These are phyloP conservation scores for Pseudogymnoascus destructans DNA, from an alignment of 2,329 filamentous ascomycete species.

Conservation along the genomic window DNA sequence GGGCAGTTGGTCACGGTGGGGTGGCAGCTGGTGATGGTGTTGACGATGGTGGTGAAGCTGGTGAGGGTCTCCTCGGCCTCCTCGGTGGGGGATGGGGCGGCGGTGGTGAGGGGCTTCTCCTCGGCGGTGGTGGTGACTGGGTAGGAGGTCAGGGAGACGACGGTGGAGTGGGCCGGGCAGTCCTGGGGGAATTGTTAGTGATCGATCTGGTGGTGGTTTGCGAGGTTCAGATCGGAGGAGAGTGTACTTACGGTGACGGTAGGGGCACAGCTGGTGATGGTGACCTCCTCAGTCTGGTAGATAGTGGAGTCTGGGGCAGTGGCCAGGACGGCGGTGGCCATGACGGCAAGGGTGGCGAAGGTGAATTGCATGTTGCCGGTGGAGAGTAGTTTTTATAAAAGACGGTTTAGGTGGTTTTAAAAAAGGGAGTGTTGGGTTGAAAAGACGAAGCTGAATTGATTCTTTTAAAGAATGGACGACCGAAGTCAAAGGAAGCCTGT, in stretches of 20 bases:
- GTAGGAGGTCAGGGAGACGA: conserved; percentile 18
- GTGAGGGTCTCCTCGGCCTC: conserved; percentile 5
- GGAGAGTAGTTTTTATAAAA: conserved; percentile 14
- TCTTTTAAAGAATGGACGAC: conserved; percentile 25
- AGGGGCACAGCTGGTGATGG: conserved; percentile 38
- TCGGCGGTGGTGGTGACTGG: conserved; percentile 12
- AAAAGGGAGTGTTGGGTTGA: conserved; percentile 15
- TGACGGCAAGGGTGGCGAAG: conserved; percentile 24
- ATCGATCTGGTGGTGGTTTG: not conserved
- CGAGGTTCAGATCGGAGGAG: not conserved
- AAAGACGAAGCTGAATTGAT: conserved; percentile 14
- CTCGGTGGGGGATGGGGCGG: conserved; percentile 3
- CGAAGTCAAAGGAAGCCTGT: conserved; percentile 19
- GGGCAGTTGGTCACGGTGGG: conserved; percentile 11
- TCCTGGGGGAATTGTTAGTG: not conserved
- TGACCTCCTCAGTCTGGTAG: conserved; percentile 38
- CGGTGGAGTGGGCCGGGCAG: conserved; percentile 19
- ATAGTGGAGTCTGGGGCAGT: conserved; percentile 26
- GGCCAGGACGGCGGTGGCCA: conserved; percentile 25
- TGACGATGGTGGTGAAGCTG: conserved; percentile 9
- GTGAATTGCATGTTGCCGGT: conserved; percentile 30
- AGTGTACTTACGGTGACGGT: conserved; percentile 26
- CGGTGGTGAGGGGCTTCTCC: not conserved
- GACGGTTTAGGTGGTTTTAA: conserved; percentile 9
- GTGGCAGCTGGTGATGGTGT: conserved; percentile 16